Conservation (phyloP, 2,329 filamentous ascomycete genomes). For the Ophioceras dolichostomum region DNA sequence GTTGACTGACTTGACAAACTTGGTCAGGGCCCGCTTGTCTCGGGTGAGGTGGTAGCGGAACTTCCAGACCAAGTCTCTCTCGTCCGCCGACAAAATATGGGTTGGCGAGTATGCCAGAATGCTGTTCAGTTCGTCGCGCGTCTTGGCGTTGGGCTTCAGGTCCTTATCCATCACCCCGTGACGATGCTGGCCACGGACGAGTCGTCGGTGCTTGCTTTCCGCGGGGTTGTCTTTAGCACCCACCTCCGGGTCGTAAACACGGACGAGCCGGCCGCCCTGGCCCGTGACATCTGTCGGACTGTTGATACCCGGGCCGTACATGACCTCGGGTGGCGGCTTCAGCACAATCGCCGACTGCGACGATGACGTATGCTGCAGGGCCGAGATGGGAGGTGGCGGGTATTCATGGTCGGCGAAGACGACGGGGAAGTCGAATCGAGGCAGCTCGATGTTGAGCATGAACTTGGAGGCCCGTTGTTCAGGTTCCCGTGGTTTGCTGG, state of each 20-base stretch:
- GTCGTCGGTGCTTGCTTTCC: conserved; percentile 83
- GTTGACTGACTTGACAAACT: conserved; percentile 91
- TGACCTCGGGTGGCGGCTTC: conserved; percentile 77
- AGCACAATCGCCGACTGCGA: conserved; percentile 58
- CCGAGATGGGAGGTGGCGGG: conserved; percentile 68
- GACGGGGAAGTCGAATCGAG: conserved; percentile 88
- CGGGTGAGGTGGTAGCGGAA: conserved; percentile 89
- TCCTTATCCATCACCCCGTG: conserved; percentile 94
- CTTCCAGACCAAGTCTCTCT: conserved; percentile 95
- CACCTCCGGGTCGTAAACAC: conserved; percentile 88
- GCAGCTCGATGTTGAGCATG: conserved; percentile 79
- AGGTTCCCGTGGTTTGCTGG: conserved; percentile 28
- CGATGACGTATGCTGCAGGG: conserved; percentile 50
- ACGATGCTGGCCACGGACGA: conserved; percentile 80
- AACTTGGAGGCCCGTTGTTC: conserved; percentile 46
- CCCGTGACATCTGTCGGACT: conserved; percentile 41
- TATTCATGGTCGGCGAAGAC: conserved; percentile 95
- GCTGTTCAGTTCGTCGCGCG: conserved; percentile 81
- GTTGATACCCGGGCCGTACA: conserved; percentile 82
- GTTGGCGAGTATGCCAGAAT: conserved; percentile 91
- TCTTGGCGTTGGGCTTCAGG: conserved; percentile 89
- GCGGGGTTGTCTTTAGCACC: conserved; percentile 84
- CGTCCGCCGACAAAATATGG: conserved; percentile 74
- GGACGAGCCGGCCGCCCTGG: conserved; percentile 52
- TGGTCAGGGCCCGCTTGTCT: conserved; percentile 86